Percentiles rank a stretch among this genome's conserved stretches.
These are phyloP conservation scores for Pythium periplocum DNA, from an alignment of 352 stramenopile species.

Conservation along the genomic window DNA sequence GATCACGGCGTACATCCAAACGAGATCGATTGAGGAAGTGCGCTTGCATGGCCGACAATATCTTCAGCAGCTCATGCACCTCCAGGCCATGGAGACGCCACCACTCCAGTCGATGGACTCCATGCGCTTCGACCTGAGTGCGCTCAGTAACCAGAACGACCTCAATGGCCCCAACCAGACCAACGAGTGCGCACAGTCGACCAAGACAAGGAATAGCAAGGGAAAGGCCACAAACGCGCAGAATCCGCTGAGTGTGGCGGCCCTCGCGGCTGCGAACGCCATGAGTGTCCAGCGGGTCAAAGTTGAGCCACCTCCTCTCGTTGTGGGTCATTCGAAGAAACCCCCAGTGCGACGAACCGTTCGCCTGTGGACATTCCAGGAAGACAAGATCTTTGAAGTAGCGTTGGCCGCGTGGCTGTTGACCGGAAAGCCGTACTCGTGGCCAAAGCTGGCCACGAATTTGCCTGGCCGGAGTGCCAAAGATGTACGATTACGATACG, in stretches of 20 bases:
- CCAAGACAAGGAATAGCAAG: slow-evolving; percentile 1
- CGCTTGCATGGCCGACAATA: slow-evolving; percentile 64
- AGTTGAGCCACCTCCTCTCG: not conserved
- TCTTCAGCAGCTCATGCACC: slow-evolving; percentile 62
- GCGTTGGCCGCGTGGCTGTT: slow-evolving; percentile 50
- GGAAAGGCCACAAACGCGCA: not conserved
- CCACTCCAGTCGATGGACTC: not conserved
- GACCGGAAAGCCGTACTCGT: slow-evolving; percentile 60
- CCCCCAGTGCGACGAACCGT: no score
- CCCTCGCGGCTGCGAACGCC: slow-evolving; percentile 11
- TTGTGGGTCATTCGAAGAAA: no score
- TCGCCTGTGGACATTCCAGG: slow-evolving; percentile 62
- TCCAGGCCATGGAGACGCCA: slow-evolving; percentile 4
- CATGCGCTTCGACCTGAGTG: not conserved
- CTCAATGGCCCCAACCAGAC: slow-evolving; percentile 25
- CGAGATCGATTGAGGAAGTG: slow-evolving; percentile 62
- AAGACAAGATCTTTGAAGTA: slow-evolving; percentile 80
- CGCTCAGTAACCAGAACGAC: slow-evolving; percentile 25
- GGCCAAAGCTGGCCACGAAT: slow-evolving; percentile 63
- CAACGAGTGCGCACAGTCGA: not conserved
- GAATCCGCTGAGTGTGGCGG: slow-evolving; percentile 12
- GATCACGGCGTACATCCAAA: slow-evolving; percentile 69
- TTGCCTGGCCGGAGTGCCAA: slow-evolving; percentile 72
- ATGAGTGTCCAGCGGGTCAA: slow-evolving; percentile 11
- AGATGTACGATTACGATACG: slow-evolving; percentile 64